phyloP scores from a whole-genome alignment of 2,329 filamentous ascomycete genomes.

The Colletotrichum orbiculare region DNA sequence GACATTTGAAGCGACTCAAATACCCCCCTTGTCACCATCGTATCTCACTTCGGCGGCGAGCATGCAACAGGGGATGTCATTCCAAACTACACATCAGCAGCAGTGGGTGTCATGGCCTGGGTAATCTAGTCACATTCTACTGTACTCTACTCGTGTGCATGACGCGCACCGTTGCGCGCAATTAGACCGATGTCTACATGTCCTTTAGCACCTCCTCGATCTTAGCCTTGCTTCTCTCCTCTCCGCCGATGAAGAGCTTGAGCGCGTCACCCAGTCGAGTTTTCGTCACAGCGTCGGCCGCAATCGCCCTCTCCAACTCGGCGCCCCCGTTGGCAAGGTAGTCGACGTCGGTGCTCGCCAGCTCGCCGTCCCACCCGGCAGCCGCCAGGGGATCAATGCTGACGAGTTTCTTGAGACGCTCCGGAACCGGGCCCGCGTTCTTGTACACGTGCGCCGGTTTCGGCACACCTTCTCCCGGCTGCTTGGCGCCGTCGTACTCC shows the following conservation, averaged over 20 bases:
- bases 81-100: constrained; percentile 8
- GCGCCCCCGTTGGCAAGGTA: constrained; percentile 58
- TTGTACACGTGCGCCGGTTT: constrained; percentile 55
- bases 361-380: constrained; percentile 51
- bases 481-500: constrained; percentile 49
- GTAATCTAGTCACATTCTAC: constrained; percentile 8
- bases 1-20: neutral
- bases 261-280: constrained; percentile 53
- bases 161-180: neutral
- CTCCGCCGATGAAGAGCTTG: constrained; percentile 52
- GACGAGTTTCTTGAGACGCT: constrained; percentile 48
- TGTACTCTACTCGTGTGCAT: too few species aligned
- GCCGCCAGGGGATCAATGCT: constrained; percentile 53
- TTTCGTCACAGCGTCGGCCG: constrained; percentile 49
- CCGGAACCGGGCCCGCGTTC: constrained; percentile 45
- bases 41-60: neutral
- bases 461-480: constrained; percentile 50
- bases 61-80: neutral
- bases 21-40: neutral
- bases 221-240: constrained; percentile 50
- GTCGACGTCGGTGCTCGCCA: constrained; percentile 53
- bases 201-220: constrained; percentile 48
- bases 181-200: constrained; percentile 30
- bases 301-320: constrained; percentile 55
- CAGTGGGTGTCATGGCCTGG: constrained; percentile 27